A percentile compares a stretch with the other conserved stretches of the same genome.
Evolutionary conservation across 2,329 filamentous ascomycete species (phyloP).

Genomic region (Dactylellina cionopaga): DNA sequence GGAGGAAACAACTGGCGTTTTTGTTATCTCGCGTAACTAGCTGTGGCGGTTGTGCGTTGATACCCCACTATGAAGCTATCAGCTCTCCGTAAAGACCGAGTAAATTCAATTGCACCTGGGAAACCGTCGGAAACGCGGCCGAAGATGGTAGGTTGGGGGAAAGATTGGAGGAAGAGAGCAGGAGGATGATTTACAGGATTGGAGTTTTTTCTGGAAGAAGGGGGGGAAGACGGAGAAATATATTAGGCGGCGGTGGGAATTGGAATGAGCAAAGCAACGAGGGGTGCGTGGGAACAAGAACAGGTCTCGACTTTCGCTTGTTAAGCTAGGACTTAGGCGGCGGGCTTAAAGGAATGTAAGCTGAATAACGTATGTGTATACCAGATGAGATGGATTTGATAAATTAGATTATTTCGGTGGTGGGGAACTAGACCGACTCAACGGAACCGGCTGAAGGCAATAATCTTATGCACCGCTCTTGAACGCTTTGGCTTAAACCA

Average conservation of each 20-base stretch:
- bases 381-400: slow-evolving; percentile 30
- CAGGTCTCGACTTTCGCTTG: not conserved
- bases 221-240: slow-evolving; percentile 45
- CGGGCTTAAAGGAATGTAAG: slow-evolving; percentile 15
- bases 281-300: slow-evolving; percentile 5
- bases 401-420: no score
- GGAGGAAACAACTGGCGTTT: slow-evolving; percentile 7
- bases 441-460: slow-evolving; percentile 25
- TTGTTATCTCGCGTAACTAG: slow-evolving; percentile 32
- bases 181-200: slow-evolving; percentile 6
- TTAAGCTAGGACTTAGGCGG: not conserved
- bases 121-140: slow-evolving; percentile 14
- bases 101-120: slow-evolving; percentile 39
- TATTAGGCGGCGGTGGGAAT: slow-evolving; percentile 45
- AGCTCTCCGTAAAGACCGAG: slow-evolving; percentile 3
- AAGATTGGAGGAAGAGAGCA: not conserved
- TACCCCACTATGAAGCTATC: slow-evolving; percentile 39
- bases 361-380: slow-evolving; percentile 12
- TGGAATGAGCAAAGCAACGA: slow-evolving; percentile 31
- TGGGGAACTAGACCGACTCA: slow-evolving; percentile 24
- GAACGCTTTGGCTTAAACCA: not conserved
- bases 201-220: not conserved
- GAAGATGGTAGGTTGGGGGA: slow-evolving; percentile 1
- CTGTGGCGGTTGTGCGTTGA: slow-evolving; percentile 38
- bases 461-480: not conserved